Percentiles rank a stretch among this genome's conserved stretches.
Evolutionary conservation across 2,329 filamentous ascomycete species (phyloP).

Genomic region (Sporothrix mexicana): DNA sequence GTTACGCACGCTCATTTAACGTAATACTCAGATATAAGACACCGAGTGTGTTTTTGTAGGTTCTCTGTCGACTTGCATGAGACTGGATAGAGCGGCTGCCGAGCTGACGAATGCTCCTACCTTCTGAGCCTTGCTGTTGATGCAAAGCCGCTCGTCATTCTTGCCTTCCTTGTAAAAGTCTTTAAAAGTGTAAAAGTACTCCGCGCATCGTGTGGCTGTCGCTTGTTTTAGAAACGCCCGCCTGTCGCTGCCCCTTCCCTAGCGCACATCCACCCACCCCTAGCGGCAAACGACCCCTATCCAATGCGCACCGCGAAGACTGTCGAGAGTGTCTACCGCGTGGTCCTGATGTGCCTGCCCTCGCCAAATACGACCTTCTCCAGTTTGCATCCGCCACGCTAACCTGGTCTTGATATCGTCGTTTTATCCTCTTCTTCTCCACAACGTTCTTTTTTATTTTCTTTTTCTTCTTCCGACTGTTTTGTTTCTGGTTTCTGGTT

Average conservation of each 20-base stretch:
- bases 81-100: slow-evolving; percentile 23
- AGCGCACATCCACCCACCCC: slow-evolving; percentile 23
- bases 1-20: background rate
- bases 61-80: background rate
- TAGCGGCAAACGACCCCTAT: slow-evolving; percentile 26
- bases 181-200: background rate
- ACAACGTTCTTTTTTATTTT: background rate
- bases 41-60: background rate
- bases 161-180: background rate
- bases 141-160: background rate
- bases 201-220: slow-evolving; percentile 11
- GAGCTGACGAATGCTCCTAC: slow-evolving; percentile 23
- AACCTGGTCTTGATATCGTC: background rate
- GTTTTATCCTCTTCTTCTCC: background rate
- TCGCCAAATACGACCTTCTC: slow-evolving; percentile 24
- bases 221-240: slow-evolving; percentile 29
- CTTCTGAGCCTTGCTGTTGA: background rate
- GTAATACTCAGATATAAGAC: slow-evolving; percentile 2
- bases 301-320: background rate
- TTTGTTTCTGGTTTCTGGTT: background rate
- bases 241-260: slow-evolving; percentile 23
- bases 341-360: background rate
- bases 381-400: slow-evolving; percentile 17
- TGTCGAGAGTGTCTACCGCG: background rate
- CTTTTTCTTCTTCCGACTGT: background rate